Evolutionary conservation across 2,329 filamentous ascomycete species (phyloP).

Genomic region (Nectriaceae sp.): DNA sequence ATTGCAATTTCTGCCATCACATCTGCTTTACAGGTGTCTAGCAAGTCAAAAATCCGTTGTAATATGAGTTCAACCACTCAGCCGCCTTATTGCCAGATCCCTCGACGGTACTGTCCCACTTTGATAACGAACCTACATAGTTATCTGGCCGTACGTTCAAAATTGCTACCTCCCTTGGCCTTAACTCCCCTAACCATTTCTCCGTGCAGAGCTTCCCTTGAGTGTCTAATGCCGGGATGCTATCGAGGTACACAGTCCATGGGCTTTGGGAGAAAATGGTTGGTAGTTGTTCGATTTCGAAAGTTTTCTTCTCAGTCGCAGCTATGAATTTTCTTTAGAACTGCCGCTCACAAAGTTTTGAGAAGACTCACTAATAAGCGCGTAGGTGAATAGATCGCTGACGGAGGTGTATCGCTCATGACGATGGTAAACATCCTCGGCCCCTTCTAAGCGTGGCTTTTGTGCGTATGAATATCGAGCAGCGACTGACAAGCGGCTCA

Average conservation of each 20-base stretch:
- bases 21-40: too few species aligned
- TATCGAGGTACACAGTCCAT: conserved; percentile 19
- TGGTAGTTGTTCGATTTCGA: conserved; percentile 16
- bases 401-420: conserved; percentile 67
- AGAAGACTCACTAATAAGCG: conserved; percentile 57
- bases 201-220: conserved; percentile 22
- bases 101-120: conserved; percentile 5
- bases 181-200: conserved; percentile 23
- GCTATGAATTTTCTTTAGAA: conserved; percentile 6
- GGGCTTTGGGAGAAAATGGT: conserved; percentile 9
- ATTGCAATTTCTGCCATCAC: too few species aligned
- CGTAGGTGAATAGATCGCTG: conserved; percentile 68
- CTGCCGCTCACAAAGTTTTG: not conserved
- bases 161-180: conserved; percentile 14
- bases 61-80: conserved; percentile 14
- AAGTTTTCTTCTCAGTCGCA: conserved; percentile 15
- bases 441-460: conserved; percentile 56
- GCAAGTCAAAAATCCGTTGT: conserved; percentile 14
- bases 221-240: conserved; percentile 13
- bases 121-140: conserved; percentile 23
- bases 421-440: conserved; percentile 64
- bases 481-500: conserved; percentile 57
- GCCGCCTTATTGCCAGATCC: conserved; percentile 11
- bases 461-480: conserved; percentile 62
- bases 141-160: conserved; percentile 22